These are phyloP conservation scores for Globisporangium nodosum DNA, from an alignment of 352 stramenopile species.

Conservation along the genomic window DNA sequence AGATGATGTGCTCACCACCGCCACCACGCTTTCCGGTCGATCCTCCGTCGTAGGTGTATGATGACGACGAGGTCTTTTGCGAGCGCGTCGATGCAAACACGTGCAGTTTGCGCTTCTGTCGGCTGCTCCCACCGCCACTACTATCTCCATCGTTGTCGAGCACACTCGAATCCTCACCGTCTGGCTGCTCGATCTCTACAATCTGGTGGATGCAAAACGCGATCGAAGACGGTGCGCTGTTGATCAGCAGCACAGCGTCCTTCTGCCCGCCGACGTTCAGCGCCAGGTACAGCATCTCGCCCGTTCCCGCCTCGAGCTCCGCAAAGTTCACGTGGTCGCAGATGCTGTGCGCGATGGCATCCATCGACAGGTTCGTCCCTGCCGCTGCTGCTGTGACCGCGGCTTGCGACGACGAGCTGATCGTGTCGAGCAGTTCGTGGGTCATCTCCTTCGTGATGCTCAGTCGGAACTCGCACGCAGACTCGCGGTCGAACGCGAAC, in stretches of 20 bases:
- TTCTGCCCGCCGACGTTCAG: conserved; percentile 15
- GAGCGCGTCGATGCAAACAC: conserved; percentile 30
- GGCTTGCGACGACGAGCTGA: conserved; percentile 44
- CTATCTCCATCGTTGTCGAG: background rate
- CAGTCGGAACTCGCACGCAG: conserved; percentile 41
- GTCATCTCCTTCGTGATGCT: conserved; percentile 59
- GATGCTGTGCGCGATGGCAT: conserved; percentile 53
- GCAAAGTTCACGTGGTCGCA: conserved; percentile 57
- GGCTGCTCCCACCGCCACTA: background rate
- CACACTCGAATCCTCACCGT: background rate
- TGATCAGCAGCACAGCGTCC: conserved; percentile 21
- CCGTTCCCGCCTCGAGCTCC: conserved; percentile 21
- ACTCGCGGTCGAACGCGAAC: conserved; percentile 40
- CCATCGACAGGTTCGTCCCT: conserved; percentile 68
- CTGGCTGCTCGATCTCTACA: conserved; percentile 15
- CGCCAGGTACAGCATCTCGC: conserved; percentile 51
- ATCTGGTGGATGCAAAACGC: conserved; percentile 39
- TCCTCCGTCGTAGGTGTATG: background rate
- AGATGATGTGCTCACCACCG: conserved; percentile 15
- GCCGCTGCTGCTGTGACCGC: conserved; percentile 53
- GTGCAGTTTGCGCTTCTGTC: conserved; percentile 21
- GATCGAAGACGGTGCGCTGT: conserved; percentile 16
- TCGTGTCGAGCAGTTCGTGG: conserved; percentile 49
- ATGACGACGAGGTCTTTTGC: conserved; percentile 3
- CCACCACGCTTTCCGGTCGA: background rate